A percentile compares a stretch with the other conserved stretches of the same genome.
These are phyloP conservation scores for Podospora anserina DNA, from an alignment of 495 filamentous ascomycete species.

Conservation along the genomic window DNA sequence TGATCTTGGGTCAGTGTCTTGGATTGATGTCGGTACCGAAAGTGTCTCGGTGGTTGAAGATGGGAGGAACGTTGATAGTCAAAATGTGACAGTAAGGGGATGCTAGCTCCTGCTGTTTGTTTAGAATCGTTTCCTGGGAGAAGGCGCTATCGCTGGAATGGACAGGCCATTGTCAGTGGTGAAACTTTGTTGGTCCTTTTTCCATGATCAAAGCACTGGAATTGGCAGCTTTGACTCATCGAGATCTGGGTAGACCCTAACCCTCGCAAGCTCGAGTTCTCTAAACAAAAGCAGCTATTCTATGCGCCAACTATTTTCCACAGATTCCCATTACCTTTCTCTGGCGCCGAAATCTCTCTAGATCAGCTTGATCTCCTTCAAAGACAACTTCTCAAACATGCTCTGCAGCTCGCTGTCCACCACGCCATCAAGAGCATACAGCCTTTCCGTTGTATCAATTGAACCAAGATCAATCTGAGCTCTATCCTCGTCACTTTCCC, in stretches of 20 bases:
- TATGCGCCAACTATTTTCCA: too few relatives aligned
- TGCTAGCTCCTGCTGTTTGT: neutral
- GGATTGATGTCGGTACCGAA: too few relatives aligned
- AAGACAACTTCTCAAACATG: neutral
- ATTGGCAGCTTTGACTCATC: neutral
- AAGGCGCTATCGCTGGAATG: neutral
- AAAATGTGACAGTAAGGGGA: neutral
- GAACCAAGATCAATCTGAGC: neutral
- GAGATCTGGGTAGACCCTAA: neutral
- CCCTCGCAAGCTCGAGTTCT: neutral
- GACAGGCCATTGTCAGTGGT: neutral
- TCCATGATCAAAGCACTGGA: too few relatives aligned
- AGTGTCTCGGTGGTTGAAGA: neutral
- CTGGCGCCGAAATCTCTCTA: neutral
- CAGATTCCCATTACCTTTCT: too few relatives aligned
- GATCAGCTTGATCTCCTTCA: neutral
- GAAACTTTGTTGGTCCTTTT: neutral
- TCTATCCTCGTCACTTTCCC: neutral
- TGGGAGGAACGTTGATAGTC: neutral
- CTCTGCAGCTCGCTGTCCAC: neutral
- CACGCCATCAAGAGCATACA: neutral
- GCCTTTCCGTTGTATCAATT: neutral
- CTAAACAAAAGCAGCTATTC: too few relatives aligned
- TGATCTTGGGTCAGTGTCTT: neutral
- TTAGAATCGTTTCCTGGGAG: neutral